A percentile compares a stretch with the other conserved stretches of the same genome.
phyloP scores from a whole-genome alignment of 2,329 filamentous ascomycete species.

The Coleophoma cylindrospora region DNA sequence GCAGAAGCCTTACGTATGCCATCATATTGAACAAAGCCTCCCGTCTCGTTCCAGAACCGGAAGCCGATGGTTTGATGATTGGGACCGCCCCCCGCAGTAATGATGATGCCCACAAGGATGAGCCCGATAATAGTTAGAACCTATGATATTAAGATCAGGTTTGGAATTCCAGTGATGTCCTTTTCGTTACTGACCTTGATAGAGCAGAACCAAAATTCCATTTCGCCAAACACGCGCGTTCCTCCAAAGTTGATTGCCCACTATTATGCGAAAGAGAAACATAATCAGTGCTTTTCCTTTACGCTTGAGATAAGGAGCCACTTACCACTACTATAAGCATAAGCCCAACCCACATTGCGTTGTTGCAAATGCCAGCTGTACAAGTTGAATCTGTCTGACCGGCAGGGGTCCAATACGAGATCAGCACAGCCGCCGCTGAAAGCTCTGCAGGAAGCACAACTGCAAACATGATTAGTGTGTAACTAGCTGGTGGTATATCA shows the following conservation, averaged over 20 bases:
- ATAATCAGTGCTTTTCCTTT: conserved; percentile 44
- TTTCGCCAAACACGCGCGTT: conserved; percentile 37
- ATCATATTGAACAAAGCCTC: conserved; percentile 27
- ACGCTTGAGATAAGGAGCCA: conserved; percentile 41
- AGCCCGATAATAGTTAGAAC: conserved; percentile 49
- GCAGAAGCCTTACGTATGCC: background rate
- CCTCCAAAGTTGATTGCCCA: background rate
- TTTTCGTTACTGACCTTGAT: conserved; percentile 40
- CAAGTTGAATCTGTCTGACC: conserved; percentile 23
- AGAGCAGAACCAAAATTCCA: conserved; percentile 56
- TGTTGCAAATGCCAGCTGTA: conserved; percentile 23
- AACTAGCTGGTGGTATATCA: background rate
- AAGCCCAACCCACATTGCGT: conserved; percentile 56
- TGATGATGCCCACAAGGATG: conserved; percentile 48
- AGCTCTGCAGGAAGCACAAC: conserved; percentile 51
- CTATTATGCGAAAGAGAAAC: conserved; percentile 26
- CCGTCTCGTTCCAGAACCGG: conserved; percentile 35
- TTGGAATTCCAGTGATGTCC: background rate
- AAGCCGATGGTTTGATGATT: conserved; percentile 43
- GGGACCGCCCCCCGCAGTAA: conserved; percentile 48
- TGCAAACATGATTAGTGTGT: conserved; percentile 3
- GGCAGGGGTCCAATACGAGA: conserved; percentile 52
- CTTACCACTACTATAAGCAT: conserved; percentile 39
- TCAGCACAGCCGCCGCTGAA: conserved; percentile 50
- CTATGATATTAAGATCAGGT: background rate